Base-by-base conservation (phyloP, 768 basidiomycete species). In the Phallus indusiatus region DNA sequence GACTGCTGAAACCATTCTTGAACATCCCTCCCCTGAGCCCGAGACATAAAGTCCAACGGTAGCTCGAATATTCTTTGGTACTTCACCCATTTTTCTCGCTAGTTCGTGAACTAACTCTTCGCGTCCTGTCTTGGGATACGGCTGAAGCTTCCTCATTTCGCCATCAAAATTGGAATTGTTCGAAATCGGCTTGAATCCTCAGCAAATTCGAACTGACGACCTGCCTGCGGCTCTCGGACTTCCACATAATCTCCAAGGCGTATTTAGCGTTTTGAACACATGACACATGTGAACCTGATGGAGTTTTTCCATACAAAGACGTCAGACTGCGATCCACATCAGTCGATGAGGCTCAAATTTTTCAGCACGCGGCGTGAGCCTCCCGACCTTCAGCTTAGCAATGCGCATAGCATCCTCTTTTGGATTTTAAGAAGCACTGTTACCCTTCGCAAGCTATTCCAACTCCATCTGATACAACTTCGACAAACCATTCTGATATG, bases 401-500 rank as follows among this genome's bases (percentile, higher is more conserved):
- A 77, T 67, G 20, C 75, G 73, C 74, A 85, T 75, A 1, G 82
- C 82, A 59, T 77, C 65, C 55, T 77, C 73, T 60, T 76, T 64
- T 0, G 79, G 82, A 18, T 71, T 65, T 36, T 72, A 67, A 1
- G 79, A 76, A n/a, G n/a, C n/a, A n/a, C n/a, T n/a, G 50, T 1
- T 74, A 61, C 81, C 65, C 2, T 18, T 22, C 9, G 66, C 48
- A 11, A 68, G 66, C 3, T 59, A 55, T 0, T 72, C 66, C 66
- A 82, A 65, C 66, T 85, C 82, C 53, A 72, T 68, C 46, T 76
- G 71, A 56, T 78, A 78, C 4, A 85, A 69, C 59, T 68, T 77
- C 0, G 82, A 74, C 61, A 81, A 74, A 0, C 84, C 79, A 0
- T 81, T 77, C 55, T 87, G 79, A 78, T 81, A 86, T 1, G 85